A percentile compares a stretch with the other conserved stretches of the same genome.
Conservation (phyloP, 78 protist genomes). For the Creolimax fragrantissima region DNA sequence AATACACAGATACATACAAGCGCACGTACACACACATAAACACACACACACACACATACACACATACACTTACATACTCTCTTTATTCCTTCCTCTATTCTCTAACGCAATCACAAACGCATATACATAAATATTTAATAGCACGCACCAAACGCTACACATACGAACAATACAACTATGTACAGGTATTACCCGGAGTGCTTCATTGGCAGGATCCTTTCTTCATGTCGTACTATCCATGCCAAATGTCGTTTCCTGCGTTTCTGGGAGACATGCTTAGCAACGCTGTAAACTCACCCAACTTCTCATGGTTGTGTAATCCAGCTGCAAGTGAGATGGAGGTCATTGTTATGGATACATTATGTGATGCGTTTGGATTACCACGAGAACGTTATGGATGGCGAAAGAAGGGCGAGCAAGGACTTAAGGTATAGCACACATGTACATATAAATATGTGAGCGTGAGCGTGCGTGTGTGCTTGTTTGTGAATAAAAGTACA, state of each 20-base stretch:
- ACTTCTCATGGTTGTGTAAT: conserved; percentile 12
- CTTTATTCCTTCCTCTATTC: background rate
- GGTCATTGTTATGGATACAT: background rate
- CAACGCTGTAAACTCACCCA: conserved; percentile 6
- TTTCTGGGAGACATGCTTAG: conserved; percentile 9
- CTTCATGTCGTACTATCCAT: conserved; percentile 12
- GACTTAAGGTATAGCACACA: background rate
- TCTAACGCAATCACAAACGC: background rate
- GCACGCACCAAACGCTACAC: too few relatives aligned
- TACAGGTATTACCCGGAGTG: background rate
- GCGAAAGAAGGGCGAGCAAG: background rate
- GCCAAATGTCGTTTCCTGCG: background rate
- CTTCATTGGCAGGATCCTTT: conserved; percentile 8
- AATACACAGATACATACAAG: background rate
- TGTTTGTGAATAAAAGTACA: too few relatives aligned
- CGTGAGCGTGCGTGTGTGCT: background rate
- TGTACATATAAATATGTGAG: background rate
- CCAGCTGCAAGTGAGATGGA: conserved; percentile 17
- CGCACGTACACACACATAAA: background rate
- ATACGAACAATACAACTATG: too few relatives aligned
- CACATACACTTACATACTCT: background rate
- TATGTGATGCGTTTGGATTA: background rate
- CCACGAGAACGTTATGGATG: background rate
- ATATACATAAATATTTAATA: background rate
- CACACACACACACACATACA: background rate